Evolutionary conservation across 2,329 filamentous ascomycete genomes (phyloP), one percentile per base, ranked within the genome.

Genomic region (Hirsutella minnesotensis): DNA sequence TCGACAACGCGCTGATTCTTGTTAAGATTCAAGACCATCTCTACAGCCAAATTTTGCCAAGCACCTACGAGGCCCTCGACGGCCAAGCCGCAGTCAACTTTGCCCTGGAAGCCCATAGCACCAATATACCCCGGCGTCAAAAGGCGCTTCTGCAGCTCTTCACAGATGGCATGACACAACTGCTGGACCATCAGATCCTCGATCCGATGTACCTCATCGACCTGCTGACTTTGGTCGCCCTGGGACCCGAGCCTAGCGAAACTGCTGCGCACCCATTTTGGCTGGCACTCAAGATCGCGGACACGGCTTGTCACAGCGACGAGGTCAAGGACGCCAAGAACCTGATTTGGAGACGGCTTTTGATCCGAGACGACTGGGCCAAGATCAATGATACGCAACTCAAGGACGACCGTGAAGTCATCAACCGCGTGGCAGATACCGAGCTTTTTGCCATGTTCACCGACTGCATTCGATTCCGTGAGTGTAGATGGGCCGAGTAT

Each of bases 321-420:
- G 72, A 75, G n/a, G 70, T 75, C 38, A 71, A 73, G 48, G 72
- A 81, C 49, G 73, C 73, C 5, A 69, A 71, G 57, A 64, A 68
- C 15, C 65, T 79, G 33, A 85, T 96, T 48, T 98, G 92, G 92
- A 83, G 92, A 56, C 79, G 92, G 42, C 82, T 87, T 47, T 84
- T 84, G 54, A 73, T 90, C 50, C 78, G 81, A 40, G 89, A 95
- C 58, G 78, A 95, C 56, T 98, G 92, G 92, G 68, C 74, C 21
- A 70, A 68, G 45, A 75, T 94, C 56, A 90, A 92, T 56, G 79
- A 86, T 50, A 90, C 84, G 1, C 77, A 81, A 39, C 70, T 82
- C 46, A 83, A 85, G 56, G 77, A 79, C 44, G 88, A 94, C 54
- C 64, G 68, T 3, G 73, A 84, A 47, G 75, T 87, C 22, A 68